phyloP scores from a whole-genome alignment of 2,329 filamentous ascomycete genomes.

The Drechslerella dactyloides region DNA sequence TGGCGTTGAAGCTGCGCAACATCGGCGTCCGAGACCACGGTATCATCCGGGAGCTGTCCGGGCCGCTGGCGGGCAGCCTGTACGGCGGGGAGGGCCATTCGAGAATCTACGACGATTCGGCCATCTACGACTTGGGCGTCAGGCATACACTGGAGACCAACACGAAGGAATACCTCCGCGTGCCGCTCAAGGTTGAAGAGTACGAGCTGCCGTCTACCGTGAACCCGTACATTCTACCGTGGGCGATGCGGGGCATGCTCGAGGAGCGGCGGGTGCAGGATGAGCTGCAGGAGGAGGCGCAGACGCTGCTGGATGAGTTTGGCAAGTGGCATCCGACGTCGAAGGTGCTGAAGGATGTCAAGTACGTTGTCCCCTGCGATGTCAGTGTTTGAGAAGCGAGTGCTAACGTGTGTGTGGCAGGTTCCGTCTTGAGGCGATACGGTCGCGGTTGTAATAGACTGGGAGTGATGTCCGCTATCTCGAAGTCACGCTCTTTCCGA shows the following conservation, averaged over 20 bases:
- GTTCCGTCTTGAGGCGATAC: constrained; percentile 47
- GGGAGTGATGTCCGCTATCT: neutral
- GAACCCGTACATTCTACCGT: constrained; percentile 71
- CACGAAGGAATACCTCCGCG: constrained; percentile 52
- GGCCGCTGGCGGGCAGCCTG: constrained; percentile 85
- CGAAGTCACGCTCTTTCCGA: neutral
- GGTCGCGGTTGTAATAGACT: constrained; percentile 37
- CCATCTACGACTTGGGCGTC: constrained; percentile 81
- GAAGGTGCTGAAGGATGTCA: constrained; percentile 93
- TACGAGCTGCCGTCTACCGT: constrained; percentile 53
- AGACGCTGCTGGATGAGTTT: constrained; percentile 81
- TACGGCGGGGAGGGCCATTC: constrained; percentile 94
- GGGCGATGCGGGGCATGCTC: constrained; percentile 90
- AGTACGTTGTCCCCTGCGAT: constrained; percentile 61
- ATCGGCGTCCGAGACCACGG: constrained; percentile 92
- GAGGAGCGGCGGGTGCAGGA: constrained; percentile 90
- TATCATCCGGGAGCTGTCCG: constrained; percentile 85
- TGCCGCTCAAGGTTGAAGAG: constrained; percentile 51
- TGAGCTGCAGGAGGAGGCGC: constrained; percentile 77
- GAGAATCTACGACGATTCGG: constrained; percentile 85
- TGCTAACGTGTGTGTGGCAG: constrained; percentile 3
- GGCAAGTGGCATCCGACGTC: constrained; percentile 90
- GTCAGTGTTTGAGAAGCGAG: neutral
- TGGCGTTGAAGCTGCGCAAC: constrained; percentile 91
- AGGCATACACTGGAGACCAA: constrained; percentile 76